A percentile compares a stretch with the other conserved stretches of the same genome.
Evolutionary conservation across 2,329 filamentous ascomycete species (phyloP).

Genomic region (Ophiostoma angusticollis): DNA sequence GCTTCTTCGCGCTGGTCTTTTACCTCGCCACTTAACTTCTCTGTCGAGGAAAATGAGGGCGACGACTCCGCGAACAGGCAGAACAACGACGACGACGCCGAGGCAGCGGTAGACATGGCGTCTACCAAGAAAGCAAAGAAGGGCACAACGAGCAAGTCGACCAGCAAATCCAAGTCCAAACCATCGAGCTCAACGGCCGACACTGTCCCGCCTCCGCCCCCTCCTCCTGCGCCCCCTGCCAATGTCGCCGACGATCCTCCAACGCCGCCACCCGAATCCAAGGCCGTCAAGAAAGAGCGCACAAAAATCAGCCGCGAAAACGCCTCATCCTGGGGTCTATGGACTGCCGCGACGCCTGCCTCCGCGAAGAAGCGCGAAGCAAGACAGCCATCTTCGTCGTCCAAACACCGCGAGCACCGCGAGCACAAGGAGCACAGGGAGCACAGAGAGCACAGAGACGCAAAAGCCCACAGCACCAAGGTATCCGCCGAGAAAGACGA

Average conservation of each 20-base stretch:
- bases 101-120: slow-evolving; percentile 39
- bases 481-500: slow-evolving; percentile 49
- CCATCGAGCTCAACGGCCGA: slow-evolving; percentile 19
- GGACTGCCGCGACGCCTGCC: slow-evolving; percentile 33
- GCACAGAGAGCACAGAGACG: slow-evolving; percentile 28
- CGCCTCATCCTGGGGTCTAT: slow-evolving; percentile 61
- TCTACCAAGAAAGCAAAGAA: slow-evolving; percentile 30
- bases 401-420: neutral
- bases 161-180: slow-evolving; percentile 24
- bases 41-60: slow-evolving; percentile 12
- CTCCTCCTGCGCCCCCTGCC: slow-evolving; percentile 31
- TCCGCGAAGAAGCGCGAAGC: slow-evolving; percentile 25
- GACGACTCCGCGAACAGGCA: slow-evolving; percentile 6
- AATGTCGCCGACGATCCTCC: slow-evolving; percentile 34
- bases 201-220: slow-evolving; percentile 23
- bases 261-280: slow-evolving; percentile 41
- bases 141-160: slow-evolving; percentile 26
- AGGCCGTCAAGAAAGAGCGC: slow-evolving; percentile 60
- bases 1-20: slow-evolving; percentile 12
- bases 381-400: slow-evolving; percentile 39
- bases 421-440: slow-evolving; percentile 45
- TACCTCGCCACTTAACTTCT: slow-evolving; percentile 12
- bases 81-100: slow-evolving; percentile 27
- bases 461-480: slow-evolving; percentile 30
- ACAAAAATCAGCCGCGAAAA: slow-evolving; percentile 61